A percentile compares a stretch with the other conserved stretches of the same genome.
phyloP scores from a whole-genome alignment of 495 filamentous ascomycete species.

The Podospora anserina region DNA sequence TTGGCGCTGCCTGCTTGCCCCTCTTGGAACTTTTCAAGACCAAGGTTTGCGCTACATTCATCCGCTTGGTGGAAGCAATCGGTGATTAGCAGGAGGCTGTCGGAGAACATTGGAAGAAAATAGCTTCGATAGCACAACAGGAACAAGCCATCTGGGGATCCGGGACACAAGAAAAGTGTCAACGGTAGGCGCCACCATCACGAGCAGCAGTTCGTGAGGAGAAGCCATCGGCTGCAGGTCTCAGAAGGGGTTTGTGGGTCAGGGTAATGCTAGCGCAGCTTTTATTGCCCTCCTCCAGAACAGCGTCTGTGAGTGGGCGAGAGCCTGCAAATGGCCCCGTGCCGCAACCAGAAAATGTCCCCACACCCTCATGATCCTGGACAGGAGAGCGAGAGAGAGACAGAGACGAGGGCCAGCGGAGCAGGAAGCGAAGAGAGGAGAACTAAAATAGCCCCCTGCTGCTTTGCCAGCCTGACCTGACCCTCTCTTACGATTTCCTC shows the following conservation, averaged over 20 bases:
- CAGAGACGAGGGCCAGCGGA: not conserved
- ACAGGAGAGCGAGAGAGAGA: not conserved
- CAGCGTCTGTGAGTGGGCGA: not conserved
- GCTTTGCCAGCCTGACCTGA: not conserved
- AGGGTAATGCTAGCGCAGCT: conserved; percentile 1
- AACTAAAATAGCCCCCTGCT: conserved; percentile 9
- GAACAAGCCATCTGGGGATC: not conserved
- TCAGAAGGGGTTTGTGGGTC: conserved; percentile 8
- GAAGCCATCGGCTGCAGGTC: conserved; percentile 3
- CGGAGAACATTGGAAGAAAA: too few relatives aligned
- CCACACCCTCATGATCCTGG: conserved; percentile 8
- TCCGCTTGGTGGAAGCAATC: not conserved
- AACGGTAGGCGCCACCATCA: conserved; percentile 12
- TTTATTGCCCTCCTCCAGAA: not conserved
- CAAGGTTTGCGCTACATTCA: not conserved
- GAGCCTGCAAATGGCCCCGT: not conserved
- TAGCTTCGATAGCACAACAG: not conserved
- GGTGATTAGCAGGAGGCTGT: too few relatives aligned
- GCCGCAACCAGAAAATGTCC: conserved; percentile 2
- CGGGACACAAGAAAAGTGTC: not conserved
- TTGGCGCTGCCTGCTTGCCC: not conserved
- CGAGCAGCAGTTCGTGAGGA: conserved; percentile 11
- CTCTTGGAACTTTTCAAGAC: not conserved
- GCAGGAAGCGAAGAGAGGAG: not conserved
- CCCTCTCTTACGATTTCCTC: not conserved